Evolutionary conservation across 202 grass and related monocot genomes (phyloP), one percentile per base, ranked within the genome.

Genomic region (Panicum virgatum): DNA sequence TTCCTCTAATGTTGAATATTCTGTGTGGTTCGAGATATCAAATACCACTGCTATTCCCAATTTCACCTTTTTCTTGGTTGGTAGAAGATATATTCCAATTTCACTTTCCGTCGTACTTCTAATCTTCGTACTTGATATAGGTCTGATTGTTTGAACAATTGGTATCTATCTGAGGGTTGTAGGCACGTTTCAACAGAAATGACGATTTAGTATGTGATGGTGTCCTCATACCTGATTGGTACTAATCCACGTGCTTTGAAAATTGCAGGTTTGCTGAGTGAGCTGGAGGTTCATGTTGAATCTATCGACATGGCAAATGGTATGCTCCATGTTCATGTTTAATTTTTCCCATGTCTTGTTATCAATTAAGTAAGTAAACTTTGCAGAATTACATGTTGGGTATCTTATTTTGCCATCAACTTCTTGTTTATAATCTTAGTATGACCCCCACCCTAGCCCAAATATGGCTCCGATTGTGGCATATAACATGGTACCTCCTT

Each of bases 261-360:
- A 40, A 9, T 85, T 77, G 72, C 91, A 92, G 90, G 76, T 74
- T 85, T 97, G 65, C 84, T 94, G 42, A 86, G 87, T 79, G 87
- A 97, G 44, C 83, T 97, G 83, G 91, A 97, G 50, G 83, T 90
- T 30, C 94, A 94, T 87, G 94, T 97, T 20, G 94, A 97, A 42
- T 92, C 91, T 65, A 97, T 97, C 56, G 94, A 97, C 82, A 90
- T 94, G 81, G 91, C 94, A 56, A 97, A 97, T 12, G 89, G 91
- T 97, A 90, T 56, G 90, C 61, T 2, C 12, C 9, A 50, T 30
- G 26, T 48, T 43, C 66, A 42, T 73, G 23, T n/a, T 62, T 32
- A 76, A 67, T 58, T 19, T 39, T 65, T 74, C 56, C 0, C 5
- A 46, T 80, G 4, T 22, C 1, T 78, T 73, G 12, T 67, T 46